Conservation (phyloP, 805 yeast genomes). For the Starmerella vaccinii region DNA sequence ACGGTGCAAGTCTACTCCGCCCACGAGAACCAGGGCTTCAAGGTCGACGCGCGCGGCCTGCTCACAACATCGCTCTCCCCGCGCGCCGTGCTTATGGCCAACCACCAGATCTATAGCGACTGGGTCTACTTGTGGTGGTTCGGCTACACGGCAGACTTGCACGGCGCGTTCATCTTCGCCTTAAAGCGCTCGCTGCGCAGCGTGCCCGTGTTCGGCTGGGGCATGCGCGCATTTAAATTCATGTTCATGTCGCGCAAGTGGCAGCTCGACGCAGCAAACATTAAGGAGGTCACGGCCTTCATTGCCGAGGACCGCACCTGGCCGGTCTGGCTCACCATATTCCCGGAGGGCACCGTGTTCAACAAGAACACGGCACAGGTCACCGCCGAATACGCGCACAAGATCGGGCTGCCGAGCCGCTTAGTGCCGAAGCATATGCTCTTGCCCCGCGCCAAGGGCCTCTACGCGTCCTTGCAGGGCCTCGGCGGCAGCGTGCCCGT, state of each 20-base stretch:
- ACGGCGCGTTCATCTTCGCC: slow-evolving; percentile 59
- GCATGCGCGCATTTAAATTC: slow-evolving; percentile 71
- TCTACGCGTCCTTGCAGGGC: slow-evolving; percentile 52
- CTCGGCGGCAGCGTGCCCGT: slow-evolving; percentile 34
- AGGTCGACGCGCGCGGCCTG: slow-evolving; percentile 9
- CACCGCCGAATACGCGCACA: slow-evolving; percentile 48
- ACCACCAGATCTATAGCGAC: slow-evolving; percentile 89
- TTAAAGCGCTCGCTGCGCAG: slow-evolving; percentile 62
- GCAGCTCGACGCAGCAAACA: slow-evolving; percentile 51
- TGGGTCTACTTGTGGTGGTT: slow-evolving; percentile 91
- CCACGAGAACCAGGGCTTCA: slow-evolving; percentile 6
- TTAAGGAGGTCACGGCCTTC: slow-evolving; percentile 11
- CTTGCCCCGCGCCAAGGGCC: slow-evolving; percentile 76
- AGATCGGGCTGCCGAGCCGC: slow-evolving; percentile 31
- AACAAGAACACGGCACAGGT: slow-evolving; percentile 53
- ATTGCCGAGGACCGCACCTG: slow-evolving; percentile 32
- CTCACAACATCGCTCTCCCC: slow-evolving; percentile 33
- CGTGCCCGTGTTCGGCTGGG: slow-evolving; percentile 73
- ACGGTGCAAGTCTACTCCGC: slow-evolving; percentile 15
- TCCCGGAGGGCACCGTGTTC: slow-evolving; percentile 92
- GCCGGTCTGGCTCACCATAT: slow-evolving; percentile 64
- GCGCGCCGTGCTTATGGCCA: slow-evolving; percentile 61
- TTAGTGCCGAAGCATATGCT: slow-evolving; percentile 47
- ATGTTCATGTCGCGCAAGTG: slow-evolving; percentile 77
- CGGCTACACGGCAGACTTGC: slow-evolving; percentile 54